phyloP scores from a whole-genome alignment of 1,284 basidiomycete species.

The Marasmius sp. region DNA sequence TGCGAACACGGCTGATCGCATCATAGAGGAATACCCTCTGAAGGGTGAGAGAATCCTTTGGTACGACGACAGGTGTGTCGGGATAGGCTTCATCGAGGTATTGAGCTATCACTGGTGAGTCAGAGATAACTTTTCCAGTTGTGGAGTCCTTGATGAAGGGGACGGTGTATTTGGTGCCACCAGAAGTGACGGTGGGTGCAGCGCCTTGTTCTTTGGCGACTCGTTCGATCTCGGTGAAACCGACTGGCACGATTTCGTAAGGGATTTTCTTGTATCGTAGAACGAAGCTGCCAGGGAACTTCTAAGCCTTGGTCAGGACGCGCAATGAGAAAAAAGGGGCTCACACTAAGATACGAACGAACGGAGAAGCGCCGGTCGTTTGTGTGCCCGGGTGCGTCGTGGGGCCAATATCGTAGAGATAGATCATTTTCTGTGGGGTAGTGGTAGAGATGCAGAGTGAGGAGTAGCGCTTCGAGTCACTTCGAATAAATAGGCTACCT shows the following conservation, averaged over 20 bases:
- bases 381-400: not conserved
- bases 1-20: constrained; percentile 15
- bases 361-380: not conserved
- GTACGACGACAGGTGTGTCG: constrained; percentile 27
- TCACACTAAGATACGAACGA: not conserved
- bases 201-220: constrained; percentile 30
- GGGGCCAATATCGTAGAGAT: not conserved
- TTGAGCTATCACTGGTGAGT: constrained; percentile 41
- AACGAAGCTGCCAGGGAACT: too few species aligned
- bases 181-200: constrained; percentile 29
- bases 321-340: not conserved
- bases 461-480: too few species aligned
- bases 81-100: constrained; percentile 49
- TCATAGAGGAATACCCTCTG: constrained; percentile 29
- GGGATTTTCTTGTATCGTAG: constrained; percentile 37
- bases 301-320: not conserved
- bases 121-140: constrained; percentile 34
- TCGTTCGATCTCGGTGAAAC: constrained; percentile 38
- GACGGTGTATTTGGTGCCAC: constrained; percentile 18
- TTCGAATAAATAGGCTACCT: too few species aligned
- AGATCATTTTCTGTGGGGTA: too few species aligned
- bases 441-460: too few species aligned
- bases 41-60: constrained; percentile 27
- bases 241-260: constrained; percentile 40
- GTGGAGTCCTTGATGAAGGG: constrained; percentile 25